These are phyloP conservation scores for Suillus bovinus DNA, from an alignment of 768 basidiomycete species.

Conservation along the genomic window DNA sequence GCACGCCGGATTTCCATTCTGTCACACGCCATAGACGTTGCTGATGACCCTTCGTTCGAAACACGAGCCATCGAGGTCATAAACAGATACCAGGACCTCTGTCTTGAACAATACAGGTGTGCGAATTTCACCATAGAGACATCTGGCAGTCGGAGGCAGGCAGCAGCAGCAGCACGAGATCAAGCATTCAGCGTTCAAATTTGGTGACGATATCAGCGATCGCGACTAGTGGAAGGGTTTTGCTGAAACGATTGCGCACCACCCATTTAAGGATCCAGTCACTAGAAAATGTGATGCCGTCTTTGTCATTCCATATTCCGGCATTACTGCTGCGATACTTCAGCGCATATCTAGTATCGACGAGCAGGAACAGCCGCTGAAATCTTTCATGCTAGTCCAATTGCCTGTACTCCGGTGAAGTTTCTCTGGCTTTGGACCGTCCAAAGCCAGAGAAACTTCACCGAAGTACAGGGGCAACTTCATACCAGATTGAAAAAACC, in stretches of 20 bases:
- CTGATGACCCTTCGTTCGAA: background rate
- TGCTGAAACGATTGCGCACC: background rate
- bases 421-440: background rate
- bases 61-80: background rate
- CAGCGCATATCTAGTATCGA: background rate
- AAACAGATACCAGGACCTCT: rapidly evolving
- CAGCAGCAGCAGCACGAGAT: background rate
- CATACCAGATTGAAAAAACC: background rate
- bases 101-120: background rate
- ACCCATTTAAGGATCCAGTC: background rate
- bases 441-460: background rate
- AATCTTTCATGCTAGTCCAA: background rate
- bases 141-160: background rate
- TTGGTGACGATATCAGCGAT: background rate
- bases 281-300: background rate
- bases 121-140: background rate
- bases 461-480: background rate
- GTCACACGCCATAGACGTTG: background rate
- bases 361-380: too few relatives aligned
- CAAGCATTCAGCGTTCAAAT: background rate
- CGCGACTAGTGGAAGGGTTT: background rate
- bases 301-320: background rate
- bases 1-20: background rate
- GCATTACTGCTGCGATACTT: background rate
- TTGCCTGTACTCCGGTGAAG: too few relatives aligned